phyloP scores from a whole-genome alignment of 129 eudicot genomes.

The Tanacetum coccineum region DNA sequence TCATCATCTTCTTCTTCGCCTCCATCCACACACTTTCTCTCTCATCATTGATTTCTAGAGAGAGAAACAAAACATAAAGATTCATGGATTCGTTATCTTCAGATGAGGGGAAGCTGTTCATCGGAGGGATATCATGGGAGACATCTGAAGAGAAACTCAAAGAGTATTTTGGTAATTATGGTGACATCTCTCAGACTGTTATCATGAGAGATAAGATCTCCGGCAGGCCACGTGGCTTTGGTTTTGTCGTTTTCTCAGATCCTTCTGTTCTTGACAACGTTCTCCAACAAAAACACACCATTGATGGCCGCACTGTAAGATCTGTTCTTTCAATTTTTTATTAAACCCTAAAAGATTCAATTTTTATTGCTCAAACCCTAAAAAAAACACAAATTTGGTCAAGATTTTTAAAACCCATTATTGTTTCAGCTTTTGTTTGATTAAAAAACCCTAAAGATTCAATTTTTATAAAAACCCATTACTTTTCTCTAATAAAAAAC shows the following conservation, averaged over 20 bases:
- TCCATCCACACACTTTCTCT: neutral
- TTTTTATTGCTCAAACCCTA: too few species aligned
- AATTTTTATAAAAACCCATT: too few species aligned
- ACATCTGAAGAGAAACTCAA: constrained; percentile 69
- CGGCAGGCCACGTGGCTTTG: constrained; percentile 87
- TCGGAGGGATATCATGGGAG: constrained; percentile 90
- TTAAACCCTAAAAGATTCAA: constrained; percentile 3
- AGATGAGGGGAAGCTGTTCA: constrained; percentile 86
- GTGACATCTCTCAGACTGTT: constrained; percentile 58
- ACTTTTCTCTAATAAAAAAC: too few species aligned
- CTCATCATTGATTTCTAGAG: constrained; percentile 4
- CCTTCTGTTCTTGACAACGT: constrained; percentile 66
- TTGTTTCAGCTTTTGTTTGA: too few species aligned
- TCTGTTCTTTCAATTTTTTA: neutral
- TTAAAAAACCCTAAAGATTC: too few species aligned
- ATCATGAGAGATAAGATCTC: constrained; percentile 77
- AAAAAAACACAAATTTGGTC: too few species aligned
- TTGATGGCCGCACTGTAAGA: constrained; percentile 76
- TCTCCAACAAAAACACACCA: constrained; percentile 69
- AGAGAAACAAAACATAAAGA: constrained; percentile 3
- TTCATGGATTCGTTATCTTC: constrained; percentile 42
- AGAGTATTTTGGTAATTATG: constrained; percentile 67
- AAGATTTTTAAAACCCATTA: too few species aligned
- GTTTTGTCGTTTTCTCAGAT: constrained; percentile 83
- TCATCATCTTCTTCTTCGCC: neutral